phyloP scores from a whole-genome alignment of 139 green algal species.

The Zygnema cylindricum region DNA sequence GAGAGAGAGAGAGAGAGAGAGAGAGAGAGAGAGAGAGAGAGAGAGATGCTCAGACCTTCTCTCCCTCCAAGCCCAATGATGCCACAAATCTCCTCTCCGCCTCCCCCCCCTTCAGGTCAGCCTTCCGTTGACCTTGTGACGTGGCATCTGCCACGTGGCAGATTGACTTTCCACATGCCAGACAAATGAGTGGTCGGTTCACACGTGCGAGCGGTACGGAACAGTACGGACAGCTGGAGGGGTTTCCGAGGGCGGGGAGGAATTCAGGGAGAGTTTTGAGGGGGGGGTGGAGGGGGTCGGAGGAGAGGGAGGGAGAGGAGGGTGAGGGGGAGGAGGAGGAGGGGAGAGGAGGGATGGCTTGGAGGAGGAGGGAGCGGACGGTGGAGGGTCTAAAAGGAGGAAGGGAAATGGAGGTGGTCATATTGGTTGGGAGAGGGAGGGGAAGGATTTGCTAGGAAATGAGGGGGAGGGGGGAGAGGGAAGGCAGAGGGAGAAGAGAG shows the following conservation, averaged over 20 bases:
- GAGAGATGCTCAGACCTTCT: neutral
- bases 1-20: no score
- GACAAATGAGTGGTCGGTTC: neutral
- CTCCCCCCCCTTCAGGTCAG: neutral
- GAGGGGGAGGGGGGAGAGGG: neutral
- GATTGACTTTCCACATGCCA: conserved; percentile 8
- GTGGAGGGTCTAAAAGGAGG: neutral
- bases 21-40: neutral
- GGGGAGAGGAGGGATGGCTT: neutral
- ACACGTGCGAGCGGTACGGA: neutral
- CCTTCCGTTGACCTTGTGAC: neutral
- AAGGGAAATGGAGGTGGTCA: neutral
- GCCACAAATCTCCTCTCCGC: conserved; percentile 5
- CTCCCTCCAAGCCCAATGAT: conserved; percentile 9
- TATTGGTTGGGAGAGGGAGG: neutral
- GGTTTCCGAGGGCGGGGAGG: neutral
- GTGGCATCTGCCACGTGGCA: neutral
- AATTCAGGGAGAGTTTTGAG: conserved; percentile 8
- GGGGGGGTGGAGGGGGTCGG: neutral
- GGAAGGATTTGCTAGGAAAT: neutral
- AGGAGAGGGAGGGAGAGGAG: neutral
- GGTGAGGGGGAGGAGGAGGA: neutral
- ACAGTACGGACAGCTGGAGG: conserved; percentile 5
- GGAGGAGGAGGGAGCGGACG: neutral
- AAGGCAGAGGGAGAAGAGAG: neutral